These are phyloP conservation scores for Teratosphaeria destructans DNA, from an alignment of 2,329 filamentous ascomycete genomes.

Conservation along the genomic window DNA sequence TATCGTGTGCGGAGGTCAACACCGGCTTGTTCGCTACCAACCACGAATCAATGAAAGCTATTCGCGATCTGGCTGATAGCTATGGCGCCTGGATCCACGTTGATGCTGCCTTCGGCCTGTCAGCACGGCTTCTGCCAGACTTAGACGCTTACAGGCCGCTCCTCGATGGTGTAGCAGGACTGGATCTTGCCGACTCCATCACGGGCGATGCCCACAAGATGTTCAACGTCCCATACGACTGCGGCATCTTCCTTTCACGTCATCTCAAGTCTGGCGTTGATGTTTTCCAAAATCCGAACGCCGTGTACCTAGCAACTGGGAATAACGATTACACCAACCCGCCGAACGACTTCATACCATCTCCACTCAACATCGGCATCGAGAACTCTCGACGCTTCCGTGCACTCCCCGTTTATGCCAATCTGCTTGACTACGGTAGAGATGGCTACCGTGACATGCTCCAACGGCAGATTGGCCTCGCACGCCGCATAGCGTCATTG, in stretches of 20 bases:
- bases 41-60: slow-evolving; percentile 47
- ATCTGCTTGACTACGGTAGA: slow-evolving; percentile 62
- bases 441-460: slow-evolving; percentile 61
- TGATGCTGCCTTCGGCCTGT: slow-evolving; percentile 84
- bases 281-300: slow-evolving; percentile 75
- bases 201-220: slow-evolving; percentile 81
- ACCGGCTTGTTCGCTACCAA: slow-evolving; percentile 67
- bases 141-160: slow-evolving; percentile 46
- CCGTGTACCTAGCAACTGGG: slow-evolving; percentile 58
- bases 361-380: slow-evolving; percentile 74
- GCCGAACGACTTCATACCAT: slow-evolving; percentile 46
- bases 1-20: slow-evolving; percentile 87
- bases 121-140: slow-evolving; percentile 55
- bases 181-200: slow-evolving; percentile 80
- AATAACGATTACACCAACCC: slow-evolving; percentile 15
- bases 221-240: slow-evolving; percentile 92
- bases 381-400: slow-evolving; percentile 89
- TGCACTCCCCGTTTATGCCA: slow-evolving; percentile 79
- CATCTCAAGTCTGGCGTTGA: slow-evolving; percentile 47
- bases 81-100: slow-evolving; percentile 80
- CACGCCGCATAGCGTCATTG: slow-evolving; percentile 51
- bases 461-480: slow-evolving; percentile 59
- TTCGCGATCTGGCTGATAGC: slow-evolving; percentile 61
- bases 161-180: slow-evolving; percentile 44
- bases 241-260: slow-evolving; percentile 75